These are phyloP conservation scores for Nicotiana tabacum DNA, from an alignment of 257 asterid species.

Conservation along the genomic window DNA sequence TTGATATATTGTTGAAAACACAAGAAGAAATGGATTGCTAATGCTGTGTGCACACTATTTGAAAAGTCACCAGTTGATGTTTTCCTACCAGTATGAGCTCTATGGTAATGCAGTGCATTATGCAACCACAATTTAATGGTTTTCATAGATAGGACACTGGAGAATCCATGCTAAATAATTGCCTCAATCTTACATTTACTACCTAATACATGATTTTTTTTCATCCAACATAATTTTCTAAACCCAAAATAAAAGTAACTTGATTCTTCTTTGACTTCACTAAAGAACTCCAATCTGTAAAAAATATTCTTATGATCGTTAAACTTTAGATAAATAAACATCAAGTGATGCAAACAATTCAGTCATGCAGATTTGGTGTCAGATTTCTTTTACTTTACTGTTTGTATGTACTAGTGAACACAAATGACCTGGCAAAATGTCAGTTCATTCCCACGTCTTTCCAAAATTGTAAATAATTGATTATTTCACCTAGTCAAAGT, in stretches of 20 bases:
- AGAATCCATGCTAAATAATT: not conserved
- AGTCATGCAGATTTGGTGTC: not conserved
- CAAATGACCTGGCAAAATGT: not conserved
- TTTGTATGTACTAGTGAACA: not conserved
- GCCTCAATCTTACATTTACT: not conserved
- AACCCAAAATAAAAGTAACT: not conserved
- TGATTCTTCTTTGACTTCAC: not conserved
- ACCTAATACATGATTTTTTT: not conserved
- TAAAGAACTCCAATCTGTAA: not conserved
- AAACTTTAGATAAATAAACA: not conserved
- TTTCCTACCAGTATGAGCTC: not conserved
- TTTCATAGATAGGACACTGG: not conserved
- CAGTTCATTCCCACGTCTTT: not conserved
- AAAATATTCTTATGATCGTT: not conserved
- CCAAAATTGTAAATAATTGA: not conserved
- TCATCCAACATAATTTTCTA: not conserved
- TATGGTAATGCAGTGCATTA: not conserved
- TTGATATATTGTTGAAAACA: not conserved
- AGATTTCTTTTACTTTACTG: not conserved
- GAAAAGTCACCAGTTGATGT: not conserved
- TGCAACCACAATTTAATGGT: not conserved
- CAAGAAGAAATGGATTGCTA: not conserved
- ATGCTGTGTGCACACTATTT: not conserved
- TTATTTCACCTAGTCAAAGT: not conserved
- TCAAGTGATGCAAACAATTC: not conserved